These are phyloP conservation scores for Termitomyces sp. DNA, from an alignment of 768 basidiomycete species.

Conservation along the genomic window DNA sequence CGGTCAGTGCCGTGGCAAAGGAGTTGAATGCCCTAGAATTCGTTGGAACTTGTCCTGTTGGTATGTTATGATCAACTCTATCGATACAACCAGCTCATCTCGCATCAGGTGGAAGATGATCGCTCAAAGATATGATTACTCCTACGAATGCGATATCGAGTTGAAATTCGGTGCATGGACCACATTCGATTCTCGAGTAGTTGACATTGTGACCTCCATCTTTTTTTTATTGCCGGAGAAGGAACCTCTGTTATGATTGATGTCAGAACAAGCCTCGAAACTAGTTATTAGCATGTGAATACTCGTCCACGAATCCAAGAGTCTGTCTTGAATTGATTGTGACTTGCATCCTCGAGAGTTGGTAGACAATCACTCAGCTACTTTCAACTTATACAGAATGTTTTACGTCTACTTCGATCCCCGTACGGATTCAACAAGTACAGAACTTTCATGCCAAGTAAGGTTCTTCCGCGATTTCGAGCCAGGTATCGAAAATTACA, in stretches of 20 bases:
- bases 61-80: not conserved
- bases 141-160: not conserved
- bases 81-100: not conserved
- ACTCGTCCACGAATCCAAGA: too few species aligned
- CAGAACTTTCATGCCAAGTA: not conserved
- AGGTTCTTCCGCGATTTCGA: not conserved
- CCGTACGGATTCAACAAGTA: not conserved
- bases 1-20: not conserved
- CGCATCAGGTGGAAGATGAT: not conserved
- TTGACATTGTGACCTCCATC: too few species aligned
- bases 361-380: not conserved
- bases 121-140: not conserved
- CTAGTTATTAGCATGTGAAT: too few species aligned
- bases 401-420: not conserved
- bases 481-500: not conserved
- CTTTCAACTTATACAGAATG: not conserved
- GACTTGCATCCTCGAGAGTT: too few species aligned
- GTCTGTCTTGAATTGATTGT: not conserved
- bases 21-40: conserved; percentile 3
- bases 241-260: too few species aligned
- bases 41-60: conserved; percentile 7
- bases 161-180: not conserved
- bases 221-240: too few species aligned
- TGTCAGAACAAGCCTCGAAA: too few species aligned
- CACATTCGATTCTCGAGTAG: not conserved